Evolutionary conservation across 2,329 filamentous ascomycete genomes (phyloP).

Genomic region (Calonectria fujianensis): DNA sequence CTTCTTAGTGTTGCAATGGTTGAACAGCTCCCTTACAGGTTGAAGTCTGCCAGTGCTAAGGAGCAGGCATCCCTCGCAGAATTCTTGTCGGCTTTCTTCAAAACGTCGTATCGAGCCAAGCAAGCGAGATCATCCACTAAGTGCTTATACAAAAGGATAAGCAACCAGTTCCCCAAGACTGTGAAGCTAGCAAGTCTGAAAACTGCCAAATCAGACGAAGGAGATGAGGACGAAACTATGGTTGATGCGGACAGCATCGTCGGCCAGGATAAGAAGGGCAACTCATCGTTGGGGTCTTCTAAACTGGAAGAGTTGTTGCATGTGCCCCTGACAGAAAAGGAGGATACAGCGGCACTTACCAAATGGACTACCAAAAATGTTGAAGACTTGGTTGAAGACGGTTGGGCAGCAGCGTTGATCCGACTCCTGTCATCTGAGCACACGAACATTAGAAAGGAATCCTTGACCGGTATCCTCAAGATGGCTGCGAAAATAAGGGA

Average conservation of each 20-base stretch:
- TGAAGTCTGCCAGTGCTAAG: constrained; percentile 69
- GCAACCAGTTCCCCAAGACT: constrained; percentile 56
- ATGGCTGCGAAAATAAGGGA: constrained; percentile 78
- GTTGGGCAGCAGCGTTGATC: constrained; percentile 81
- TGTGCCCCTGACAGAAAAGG: constrained; percentile 65
- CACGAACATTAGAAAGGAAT: constrained; percentile 85
- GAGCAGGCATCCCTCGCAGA: constrained; percentile 69
- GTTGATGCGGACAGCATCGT: constrained; percentile 38
- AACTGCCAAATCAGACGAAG: constrained; percentile 37
- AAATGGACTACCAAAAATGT: constrained; percentile 86
- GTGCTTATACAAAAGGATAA: constrained; percentile 57
- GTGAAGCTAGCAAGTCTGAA: constrained; percentile 52
- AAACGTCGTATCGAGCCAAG: constrained; percentile 70
- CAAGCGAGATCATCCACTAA: constrained; percentile 61
- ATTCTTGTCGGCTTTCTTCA: constrained; percentile 77
- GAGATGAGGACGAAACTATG: constrained; percentile 48
- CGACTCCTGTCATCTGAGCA: constrained; percentile 85
- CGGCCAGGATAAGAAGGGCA: constrained; percentile 31
- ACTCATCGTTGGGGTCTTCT: constrained; percentile 58
- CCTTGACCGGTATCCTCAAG: constrained; percentile 80
- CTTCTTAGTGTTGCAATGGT: constrained; percentile 81
- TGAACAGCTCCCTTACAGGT: constrained; percentile 86
- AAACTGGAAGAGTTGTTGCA: constrained; percentile 73
- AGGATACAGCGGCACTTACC: constrained; percentile 72
- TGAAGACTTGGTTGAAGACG: constrained; percentile 87